A percentile compares a stretch with the other conserved stretches of the same genome.
phyloP scores from a whole-genome alignment of 352 stramenopile genomes.

The Pythium chondricola region DNA sequence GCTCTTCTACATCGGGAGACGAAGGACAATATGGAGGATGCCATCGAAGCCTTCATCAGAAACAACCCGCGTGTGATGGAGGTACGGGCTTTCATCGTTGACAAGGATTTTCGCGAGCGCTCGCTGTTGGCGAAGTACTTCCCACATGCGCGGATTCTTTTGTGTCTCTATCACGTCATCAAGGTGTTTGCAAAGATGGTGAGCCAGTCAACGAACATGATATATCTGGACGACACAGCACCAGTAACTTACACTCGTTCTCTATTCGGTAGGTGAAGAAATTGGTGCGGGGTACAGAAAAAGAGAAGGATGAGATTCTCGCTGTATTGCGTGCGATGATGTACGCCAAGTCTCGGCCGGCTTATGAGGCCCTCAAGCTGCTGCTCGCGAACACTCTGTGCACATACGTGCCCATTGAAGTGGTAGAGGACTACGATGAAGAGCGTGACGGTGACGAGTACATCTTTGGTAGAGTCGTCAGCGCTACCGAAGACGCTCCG shows the following conservation, averaged over 20 bases:
- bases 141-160: not conserved
- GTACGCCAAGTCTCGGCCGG: not conserved
- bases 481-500: not conserved
- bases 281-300: not conserved
- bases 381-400: not conserved
- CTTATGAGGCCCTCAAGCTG: not conserved
- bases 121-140: not conserved
- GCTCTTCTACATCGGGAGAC: not conserved
- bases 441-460: not conserved
- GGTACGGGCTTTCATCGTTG: not conserved
- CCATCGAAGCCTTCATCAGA: not conserved
- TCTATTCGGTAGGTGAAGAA: conserved; percentile 2
- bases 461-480: not conserved
- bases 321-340: not conserved
- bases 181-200: not conserved
- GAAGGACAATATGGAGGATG: not conserved
- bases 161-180: conserved; percentile 4
- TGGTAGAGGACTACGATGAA: not conserved
- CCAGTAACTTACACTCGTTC: too few relatives aligned
- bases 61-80: not conserved
- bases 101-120: not conserved
- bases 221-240: too few relatives aligned
- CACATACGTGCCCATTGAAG: not conserved
- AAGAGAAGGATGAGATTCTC: not conserved
- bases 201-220: too few relatives aligned